Evolutionary conservation across 352 stramenopile genomes (phyloP).

Genomic region (Globisporangium radiosum): DNA sequence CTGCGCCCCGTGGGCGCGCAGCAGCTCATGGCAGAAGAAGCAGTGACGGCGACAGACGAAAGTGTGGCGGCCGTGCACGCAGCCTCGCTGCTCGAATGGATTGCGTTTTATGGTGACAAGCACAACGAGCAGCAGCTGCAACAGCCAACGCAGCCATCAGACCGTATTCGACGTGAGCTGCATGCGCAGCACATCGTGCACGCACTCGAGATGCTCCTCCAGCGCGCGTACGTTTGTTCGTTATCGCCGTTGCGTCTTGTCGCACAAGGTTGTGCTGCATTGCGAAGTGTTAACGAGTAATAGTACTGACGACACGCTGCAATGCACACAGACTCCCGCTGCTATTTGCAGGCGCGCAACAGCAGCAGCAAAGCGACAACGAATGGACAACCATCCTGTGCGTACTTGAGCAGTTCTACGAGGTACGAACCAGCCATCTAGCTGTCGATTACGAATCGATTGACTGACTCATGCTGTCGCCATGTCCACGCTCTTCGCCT

Average conservation of each 20-base stretch:
- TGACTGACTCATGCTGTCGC: neutral
- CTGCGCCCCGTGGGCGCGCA: too few relatives aligned
- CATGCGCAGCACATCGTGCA: neutral
- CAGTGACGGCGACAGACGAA: neutral
- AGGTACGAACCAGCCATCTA: constrained; percentile 18
- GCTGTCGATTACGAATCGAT: too few relatives aligned
- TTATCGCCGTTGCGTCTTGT: neutral
- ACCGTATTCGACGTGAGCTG: neutral
- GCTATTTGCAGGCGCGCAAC: constrained; percentile 15
- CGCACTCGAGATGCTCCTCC: constrained; percentile 19
- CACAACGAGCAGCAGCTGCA: neutral
- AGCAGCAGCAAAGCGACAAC: neutral
- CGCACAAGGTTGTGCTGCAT: neutral
- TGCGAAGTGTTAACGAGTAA: too few relatives aligned
- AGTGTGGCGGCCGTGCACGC: neutral
- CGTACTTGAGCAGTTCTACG: constrained; percentile 47
- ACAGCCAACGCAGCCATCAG: too few relatives aligned
- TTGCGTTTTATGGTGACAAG: constrained; percentile 19
- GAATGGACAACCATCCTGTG: constrained; percentile 16
- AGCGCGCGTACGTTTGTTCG: constrained; percentile 8
- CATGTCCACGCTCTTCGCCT: too few relatives aligned
- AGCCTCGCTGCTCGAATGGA: constrained; percentile 29
- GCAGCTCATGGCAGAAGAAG: neutral
- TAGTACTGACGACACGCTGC: neutral
- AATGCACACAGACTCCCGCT: constrained; percentile 18